Percentiles rank a stretch among this genome's conserved stretches.
These are phyloP conservation scores for Sclerotinia nivalis DNA, from an alignment of 2,329 filamentous ascomycete species.

Conservation along the genomic window DNA sequence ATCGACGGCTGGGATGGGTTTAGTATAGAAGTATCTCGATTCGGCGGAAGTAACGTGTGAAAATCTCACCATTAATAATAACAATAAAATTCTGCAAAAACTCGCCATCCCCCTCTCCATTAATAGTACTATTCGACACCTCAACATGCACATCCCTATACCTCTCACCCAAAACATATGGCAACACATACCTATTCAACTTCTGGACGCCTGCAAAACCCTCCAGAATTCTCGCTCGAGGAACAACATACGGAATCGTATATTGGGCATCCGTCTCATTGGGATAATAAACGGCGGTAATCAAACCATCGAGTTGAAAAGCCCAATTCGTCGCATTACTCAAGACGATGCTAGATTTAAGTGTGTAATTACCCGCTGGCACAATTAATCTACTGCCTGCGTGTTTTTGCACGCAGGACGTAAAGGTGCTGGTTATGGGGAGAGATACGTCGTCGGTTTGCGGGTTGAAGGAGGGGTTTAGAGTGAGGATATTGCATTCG, in stretches of 20 bases:
- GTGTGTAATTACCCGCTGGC: constrained; percentile 45
- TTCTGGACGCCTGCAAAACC: constrained; percentile 44
- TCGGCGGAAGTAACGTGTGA: not conserved
- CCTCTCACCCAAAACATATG: constrained; percentile 34
- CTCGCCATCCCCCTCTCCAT: constrained; percentile 29
- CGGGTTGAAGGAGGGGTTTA: constrained; percentile 33
- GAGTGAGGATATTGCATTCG: constrained; percentile 43
- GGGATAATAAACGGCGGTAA: constrained; percentile 47
- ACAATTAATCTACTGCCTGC: constrained; percentile 21
- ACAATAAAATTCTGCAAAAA: constrained; percentile 50
- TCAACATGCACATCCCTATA: constrained; percentile 45
- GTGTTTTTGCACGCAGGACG: constrained; percentile 34
- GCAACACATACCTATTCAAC: constrained; percentile 17
- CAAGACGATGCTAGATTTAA: constrained; percentile 52
- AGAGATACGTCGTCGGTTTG: constrained; percentile 38
- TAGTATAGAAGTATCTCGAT: constrained; percentile 30
- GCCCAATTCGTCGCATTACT: constrained; percentile 51
- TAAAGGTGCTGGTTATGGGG: constrained; percentile 39
- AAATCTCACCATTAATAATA: constrained; percentile 44
- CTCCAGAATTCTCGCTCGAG: constrained; percentile 8
- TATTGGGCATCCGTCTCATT: constrained; percentile 7
- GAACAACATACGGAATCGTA: constrained; percentile 17
- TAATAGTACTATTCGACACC: constrained; percentile 15
- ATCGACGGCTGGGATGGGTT: constrained; percentile 44
- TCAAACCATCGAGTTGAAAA: constrained; percentile 54